These are phyloP conservation scores for Thecaphora frezii DNA, from an alignment of 1,284 basidiomycete genomes.

Conservation along the genomic window DNA sequence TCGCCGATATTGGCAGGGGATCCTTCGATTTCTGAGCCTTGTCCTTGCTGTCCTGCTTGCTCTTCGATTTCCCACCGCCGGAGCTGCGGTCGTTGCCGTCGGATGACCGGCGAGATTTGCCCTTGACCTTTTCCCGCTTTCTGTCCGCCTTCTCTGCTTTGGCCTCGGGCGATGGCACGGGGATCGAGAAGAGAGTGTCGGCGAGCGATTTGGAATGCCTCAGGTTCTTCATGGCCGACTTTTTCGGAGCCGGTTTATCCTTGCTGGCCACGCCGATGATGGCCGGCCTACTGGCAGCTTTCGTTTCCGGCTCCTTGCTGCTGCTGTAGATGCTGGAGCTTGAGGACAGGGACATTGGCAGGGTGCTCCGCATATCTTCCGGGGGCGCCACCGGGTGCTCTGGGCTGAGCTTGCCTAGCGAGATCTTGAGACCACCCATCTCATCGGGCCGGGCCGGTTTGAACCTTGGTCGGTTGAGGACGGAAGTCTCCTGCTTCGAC, in stretches of 20 bases:
- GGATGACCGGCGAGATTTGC: conserved; percentile 8
- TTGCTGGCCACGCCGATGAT: conserved; percentile 14
- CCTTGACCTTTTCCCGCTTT: conserved; percentile 31
- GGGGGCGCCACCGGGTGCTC: conserved; percentile 8
- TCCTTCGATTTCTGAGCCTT: background rate
- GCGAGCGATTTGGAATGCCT: conserved; percentile 38
- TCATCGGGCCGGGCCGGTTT: conserved; percentile 19
- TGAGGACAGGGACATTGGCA: conserved; percentile 22
- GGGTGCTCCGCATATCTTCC: conserved; percentile 36
- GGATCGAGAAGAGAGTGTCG: conserved; percentile 49
- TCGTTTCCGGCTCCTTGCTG: background rate
- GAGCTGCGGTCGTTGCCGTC: background rate
- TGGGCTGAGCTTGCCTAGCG: conserved; percentile 29
- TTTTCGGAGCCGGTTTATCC: conserved; percentile 42
- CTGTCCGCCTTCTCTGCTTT: conserved; percentile 27
- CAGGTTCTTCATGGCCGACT: conserved; percentile 37
- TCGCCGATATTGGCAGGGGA: background rate
- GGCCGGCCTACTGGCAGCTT: conserved; percentile 4
- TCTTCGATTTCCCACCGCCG: background rate
- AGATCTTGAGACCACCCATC: conserved; percentile 40
- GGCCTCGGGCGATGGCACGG: conserved; percentile 26
- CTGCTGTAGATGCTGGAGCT: conserved; percentile 7
- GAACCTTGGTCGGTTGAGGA: conserved; percentile 39
- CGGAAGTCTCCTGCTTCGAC: conserved; percentile 14
- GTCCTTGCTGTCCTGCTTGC: conserved; percentile 13